Evolutionary conservation across 768 basidiomycete species (phyloP), one percentile per base, ranked within the genome.

Genomic region (Suillus ampliporus): DNA sequence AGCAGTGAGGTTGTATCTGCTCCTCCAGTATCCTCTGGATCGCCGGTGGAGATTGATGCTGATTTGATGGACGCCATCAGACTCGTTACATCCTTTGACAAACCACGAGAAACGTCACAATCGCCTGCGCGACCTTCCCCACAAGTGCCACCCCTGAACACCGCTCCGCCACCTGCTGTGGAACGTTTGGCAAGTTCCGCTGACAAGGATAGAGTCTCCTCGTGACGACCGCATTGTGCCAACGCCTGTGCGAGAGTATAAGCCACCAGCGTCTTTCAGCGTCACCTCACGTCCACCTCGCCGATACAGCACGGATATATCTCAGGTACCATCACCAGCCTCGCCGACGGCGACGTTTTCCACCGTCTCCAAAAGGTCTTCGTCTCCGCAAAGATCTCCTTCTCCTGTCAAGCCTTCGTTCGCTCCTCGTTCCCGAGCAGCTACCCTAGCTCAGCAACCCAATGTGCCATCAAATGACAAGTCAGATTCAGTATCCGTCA

Each of bases 281-380:
- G 88, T 89, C 51, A 86, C 84, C 2, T 88, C 87, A 21, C 76
- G 88, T 23, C 87, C 87, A 23, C 76, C 80, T 53, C 71, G 84
- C 34, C 70, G 72, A 57, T 78, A 68, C 9, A 76, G 73, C 15
- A 66, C 51, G 1, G 75, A 71, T 21, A 59, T 61, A 10, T 63
- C 57, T 9, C 59, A 60, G 5, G 26, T 2, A 41, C 19, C 53
- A 8, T 59, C 74, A 8, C 48, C 64, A 0, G n/a, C 41, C 10
- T 64, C 64, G 23, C 31, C 40, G 34, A 47, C 41, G 38, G 13
- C 31, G 2, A 28, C 61, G 6, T 48, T n/a, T 21, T 21, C 47
- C 15, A n/a, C 44, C 1, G 21, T 46, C 48, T 21, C 64, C 35
- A 11, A 56, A 40, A 61, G 31, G 15, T 62, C 61, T 61, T 15